Percentiles rank a stretch among this genome's conserved stretches.
Evolutionary conservation across 768 basidiomycete genomes (phyloP).

Genomic region (Rhizopogon sp.): DNA sequence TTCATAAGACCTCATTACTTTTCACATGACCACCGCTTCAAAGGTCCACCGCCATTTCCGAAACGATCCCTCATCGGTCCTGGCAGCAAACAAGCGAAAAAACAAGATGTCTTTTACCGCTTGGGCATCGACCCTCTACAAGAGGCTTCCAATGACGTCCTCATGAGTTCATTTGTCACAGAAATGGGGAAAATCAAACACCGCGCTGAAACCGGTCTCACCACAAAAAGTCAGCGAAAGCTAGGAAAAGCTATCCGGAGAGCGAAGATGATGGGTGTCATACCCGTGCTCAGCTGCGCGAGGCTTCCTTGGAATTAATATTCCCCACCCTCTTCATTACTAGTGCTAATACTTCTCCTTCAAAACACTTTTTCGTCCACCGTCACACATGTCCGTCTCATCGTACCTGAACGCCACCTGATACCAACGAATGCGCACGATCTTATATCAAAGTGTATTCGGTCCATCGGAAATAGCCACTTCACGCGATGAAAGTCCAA

Average conservation of each 20-base stretch:
- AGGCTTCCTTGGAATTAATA: conserved; percentile 11
- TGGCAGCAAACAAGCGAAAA: conserved; percentile 44
- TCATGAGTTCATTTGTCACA: conserved; percentile 57
- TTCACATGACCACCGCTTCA: conserved; percentile 32
- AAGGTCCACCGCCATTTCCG: conserved; percentile 10
- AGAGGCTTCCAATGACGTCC: conserved; percentile 53
- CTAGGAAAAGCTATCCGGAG: conserved; percentile 83
- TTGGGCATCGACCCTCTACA: conserved; percentile 69
- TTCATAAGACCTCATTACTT: conserved; percentile 45
- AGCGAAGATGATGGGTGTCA: conserved; percentile 87
- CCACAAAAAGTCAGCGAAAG: conserved; percentile 71
- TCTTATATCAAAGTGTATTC: not conserved
- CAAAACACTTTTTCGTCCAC: not conserved
- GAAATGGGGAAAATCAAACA: conserved; percentile 78
- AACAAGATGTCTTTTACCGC: conserved; percentile 66
- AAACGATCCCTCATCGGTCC: conserved; percentile 51
- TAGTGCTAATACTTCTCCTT: no score
- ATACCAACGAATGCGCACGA: not conserved
- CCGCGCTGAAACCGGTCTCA: conserved; percentile 67
- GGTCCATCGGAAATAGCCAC: not conserved
- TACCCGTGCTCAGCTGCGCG: conserved; percentile 45
- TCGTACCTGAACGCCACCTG: not conserved
- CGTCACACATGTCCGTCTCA: not conserved
- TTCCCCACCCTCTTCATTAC: no score
- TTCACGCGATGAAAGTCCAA: not conserved